Base-by-base conservation (phyloP, 2,329 filamentous ascomycete species). In the Diplodia scrobiculata region DNA sequence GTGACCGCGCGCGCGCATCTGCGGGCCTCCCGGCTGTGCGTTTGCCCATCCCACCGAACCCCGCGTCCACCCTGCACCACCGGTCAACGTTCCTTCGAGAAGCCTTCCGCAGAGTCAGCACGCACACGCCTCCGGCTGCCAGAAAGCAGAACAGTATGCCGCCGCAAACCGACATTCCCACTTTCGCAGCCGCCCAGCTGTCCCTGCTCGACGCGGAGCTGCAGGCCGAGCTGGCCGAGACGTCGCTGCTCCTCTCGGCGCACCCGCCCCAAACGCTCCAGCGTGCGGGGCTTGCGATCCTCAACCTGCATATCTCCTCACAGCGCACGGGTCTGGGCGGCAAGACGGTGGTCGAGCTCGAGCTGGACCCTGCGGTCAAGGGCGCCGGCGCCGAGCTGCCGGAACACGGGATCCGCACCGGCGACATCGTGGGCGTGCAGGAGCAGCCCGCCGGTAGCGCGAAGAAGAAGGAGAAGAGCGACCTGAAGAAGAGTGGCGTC, bases 321-420 rank as follows among this genome's bases (percentile, higher is more conserved):
- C 90, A 91, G 74, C 89, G 93, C 34, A 99, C 95, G 0, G 95
- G 95, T 0, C 83, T 97, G 45, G 95, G 93, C 17, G 95, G 95
- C n/a, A 91, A 92, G 69, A 92, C 91, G 0, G 89, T 99, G 1
- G 81, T 97, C 3, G 93, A 97, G 76, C 86, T 99, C 5, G 81
- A 80, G 17, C 81, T 87, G 0, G 94, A 97, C 73, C 79, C 86
- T n/a, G 90, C 92, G 0, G 84, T 89, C 1, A 83, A 85, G 3
- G 77, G 74, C 52, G 76, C 74, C 21, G 76, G 73, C 51, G 78
- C 81, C 0, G 86, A 87, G 68, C 79, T 94, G 21, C 88, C 89
- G 0, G 89, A 91, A 74, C 91, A 94, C 80, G 90, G 90, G 29
- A 80, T 95, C 62, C 83, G 91, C 1, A 84, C 86, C 0, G 91